A percentile compares a stretch with the other conserved stretches of the same genome.
These are phyloP conservation scores for Solanum aculeatissimum DNA, from an alignment of 305 asterid species.

Conservation along the genomic window DNA sequence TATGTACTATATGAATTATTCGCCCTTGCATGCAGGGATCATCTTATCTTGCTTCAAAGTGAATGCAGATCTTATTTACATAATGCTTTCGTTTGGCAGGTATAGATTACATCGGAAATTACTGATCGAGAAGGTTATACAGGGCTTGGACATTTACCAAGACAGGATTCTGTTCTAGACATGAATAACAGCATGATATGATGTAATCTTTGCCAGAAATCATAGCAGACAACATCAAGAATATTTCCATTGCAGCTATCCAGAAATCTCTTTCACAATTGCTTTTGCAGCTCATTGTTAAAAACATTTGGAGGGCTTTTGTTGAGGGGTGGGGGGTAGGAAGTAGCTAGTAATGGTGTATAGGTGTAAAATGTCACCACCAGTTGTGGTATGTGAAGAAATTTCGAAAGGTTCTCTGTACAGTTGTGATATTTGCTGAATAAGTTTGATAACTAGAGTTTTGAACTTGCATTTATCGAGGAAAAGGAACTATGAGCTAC, in stretches of 20 bases:
- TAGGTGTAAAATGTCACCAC: background rate
- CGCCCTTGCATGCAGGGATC: background rate
- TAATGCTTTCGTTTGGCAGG: constrained; percentile 31
- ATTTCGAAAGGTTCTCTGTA: background rate
- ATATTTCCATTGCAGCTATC: background rate
- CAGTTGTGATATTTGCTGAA: background rate
- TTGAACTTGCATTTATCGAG: background rate
- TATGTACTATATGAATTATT: constrained; percentile 14
- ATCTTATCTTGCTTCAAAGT: background rate
- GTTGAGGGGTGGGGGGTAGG: background rate
- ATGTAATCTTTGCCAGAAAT: background rate
- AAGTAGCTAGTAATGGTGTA: background rate
- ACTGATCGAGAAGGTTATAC: constrained; percentile 70
- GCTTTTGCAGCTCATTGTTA: background rate
- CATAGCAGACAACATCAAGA: background rate
- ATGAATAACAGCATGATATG: background rate
- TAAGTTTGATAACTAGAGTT: background rate
- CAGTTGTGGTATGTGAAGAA: background rate
- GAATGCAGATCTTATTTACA: background rate
- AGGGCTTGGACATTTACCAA: constrained; percentile 68
- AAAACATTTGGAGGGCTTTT: background rate
- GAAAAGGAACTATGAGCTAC: background rate
- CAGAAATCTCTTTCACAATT: background rate
- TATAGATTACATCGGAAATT: constrained; percentile 71
- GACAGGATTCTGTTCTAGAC: constrained; percentile 54